Conservation (phyloP, 257 asterid genomes). For the Eustoma russellianum region DNA sequence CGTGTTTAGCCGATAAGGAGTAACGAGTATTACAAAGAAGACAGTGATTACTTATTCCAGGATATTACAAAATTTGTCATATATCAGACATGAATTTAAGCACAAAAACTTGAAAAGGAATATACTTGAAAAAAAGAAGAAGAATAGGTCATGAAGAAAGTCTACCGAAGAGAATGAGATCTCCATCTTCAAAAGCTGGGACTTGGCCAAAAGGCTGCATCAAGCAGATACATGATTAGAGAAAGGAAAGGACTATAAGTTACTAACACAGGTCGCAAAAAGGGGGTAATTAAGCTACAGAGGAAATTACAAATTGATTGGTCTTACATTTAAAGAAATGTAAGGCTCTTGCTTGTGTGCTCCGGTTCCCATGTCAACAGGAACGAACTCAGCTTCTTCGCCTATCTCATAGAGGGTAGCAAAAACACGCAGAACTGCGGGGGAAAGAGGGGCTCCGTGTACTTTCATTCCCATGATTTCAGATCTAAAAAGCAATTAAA, state of each 20-base stretch:
- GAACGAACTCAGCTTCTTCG: conserved; percentile 31
- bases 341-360: conserved; percentile 49
- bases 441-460: conserved; percentile 26
- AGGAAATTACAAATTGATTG: neutral
- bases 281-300: neutral
- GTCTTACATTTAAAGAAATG: conserved; percentile 38
- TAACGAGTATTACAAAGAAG: no score
- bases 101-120: neutral
- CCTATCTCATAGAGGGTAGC: conserved; percentile 41
- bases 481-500: no score
- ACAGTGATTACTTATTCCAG: no score
- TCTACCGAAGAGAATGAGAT: conserved; percentile 37
- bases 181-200: conserved; percentile 41
- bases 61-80: no score
- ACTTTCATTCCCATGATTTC: conserved; percentile 39
- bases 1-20: no score
- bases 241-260: neutral
- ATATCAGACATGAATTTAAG: neutral
- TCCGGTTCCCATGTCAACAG: conserved; percentile 24
- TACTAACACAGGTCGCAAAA: neutral
- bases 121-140: no score
- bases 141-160: neutral
- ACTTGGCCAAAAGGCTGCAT: conserved; percentile 47
- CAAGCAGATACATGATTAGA: no score
- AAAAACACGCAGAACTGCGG: conserved; percentile 31